Percentiles rank a stretch among this genome's conserved stretches.
Conservation (phyloP, 495 filamentous ascomycete genomes). For the Staphylotrichum tortipilum region DNA sequence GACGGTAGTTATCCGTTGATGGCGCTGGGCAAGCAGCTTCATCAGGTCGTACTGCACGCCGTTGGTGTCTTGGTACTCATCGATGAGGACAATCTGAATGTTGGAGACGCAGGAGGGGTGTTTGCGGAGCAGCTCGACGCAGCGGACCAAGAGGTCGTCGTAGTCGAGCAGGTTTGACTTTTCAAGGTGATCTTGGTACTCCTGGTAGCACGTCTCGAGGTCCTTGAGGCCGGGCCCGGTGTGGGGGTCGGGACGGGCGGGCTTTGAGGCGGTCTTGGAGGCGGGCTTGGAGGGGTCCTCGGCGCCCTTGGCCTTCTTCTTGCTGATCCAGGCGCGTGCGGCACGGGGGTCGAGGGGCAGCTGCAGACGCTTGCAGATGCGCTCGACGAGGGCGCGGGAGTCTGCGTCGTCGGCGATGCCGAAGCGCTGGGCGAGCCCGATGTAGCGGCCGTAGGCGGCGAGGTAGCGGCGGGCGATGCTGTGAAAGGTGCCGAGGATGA, state of each 20-base stretch:
- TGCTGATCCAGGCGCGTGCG: conserved; percentile 71
- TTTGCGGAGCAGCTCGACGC: conserved; percentile 67
- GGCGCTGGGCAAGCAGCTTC: conserved; percentile 69
- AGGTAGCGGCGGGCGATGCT: conserved; percentile 85
- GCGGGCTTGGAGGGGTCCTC: conserved; percentile 21
- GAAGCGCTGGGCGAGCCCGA: conserved; percentile 75
- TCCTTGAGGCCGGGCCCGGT: conserved; percentile 48
- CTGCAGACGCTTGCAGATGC: conserved; percentile 69
- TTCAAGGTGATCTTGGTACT: conserved; percentile 68
- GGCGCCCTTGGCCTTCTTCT: conserved; percentile 67
- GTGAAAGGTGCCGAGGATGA: conserved; percentile 93
- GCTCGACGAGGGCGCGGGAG: conserved; percentile 63
- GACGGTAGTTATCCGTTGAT: conserved; percentile 78
- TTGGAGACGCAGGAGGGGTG: conserved; percentile 84
- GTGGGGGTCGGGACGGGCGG: no score
- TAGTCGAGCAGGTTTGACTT: conserved; percentile 85
- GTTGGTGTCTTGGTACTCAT: conserved; percentile 98
- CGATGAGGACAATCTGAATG: conserved; percentile 85
- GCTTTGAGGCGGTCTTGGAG: conserved; percentile 22
- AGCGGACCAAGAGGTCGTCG: conserved; percentile 83
- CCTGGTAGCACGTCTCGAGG: conserved; percentile 62
- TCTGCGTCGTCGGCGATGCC: conserved; percentile 88
- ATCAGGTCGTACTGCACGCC: conserved; percentile 91
- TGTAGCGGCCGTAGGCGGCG: conserved; percentile 72
- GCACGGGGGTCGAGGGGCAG: conserved; percentile 59